These are phyloP conservation scores for Microdochium nivale DNA, from an alignment of 2,329 filamentous ascomycete genomes.

Conservation along the genomic window DNA sequence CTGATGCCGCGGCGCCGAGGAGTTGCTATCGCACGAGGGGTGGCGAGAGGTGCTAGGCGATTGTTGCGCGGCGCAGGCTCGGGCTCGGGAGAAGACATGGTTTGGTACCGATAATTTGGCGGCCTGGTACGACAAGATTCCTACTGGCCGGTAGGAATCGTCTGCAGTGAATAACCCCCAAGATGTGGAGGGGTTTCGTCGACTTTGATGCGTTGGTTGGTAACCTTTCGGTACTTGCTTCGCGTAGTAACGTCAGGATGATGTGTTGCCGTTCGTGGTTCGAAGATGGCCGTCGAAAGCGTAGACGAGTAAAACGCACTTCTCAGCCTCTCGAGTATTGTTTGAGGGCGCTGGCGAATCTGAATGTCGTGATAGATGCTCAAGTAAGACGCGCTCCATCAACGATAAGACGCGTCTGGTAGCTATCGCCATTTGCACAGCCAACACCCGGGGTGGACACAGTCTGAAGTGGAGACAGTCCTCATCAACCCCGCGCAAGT, in stretches of 20 bases:
- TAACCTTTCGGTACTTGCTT: too few relatives aligned
- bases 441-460: not conserved
- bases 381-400: not conserved
- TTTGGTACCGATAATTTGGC: not conserved
- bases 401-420: not conserved
- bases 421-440: not conserved
- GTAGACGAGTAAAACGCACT: too few relatives aligned
- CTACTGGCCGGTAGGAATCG: too few relatives aligned
- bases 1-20: conserved; percentile 21
- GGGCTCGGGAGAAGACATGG: not conserved
- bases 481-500: not conserved
- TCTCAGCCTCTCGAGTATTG: too few relatives aligned
- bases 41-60: conserved; percentile 14
- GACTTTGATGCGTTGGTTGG: too few relatives aligned
- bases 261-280: too few relatives aligned
- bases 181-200: too few relatives aligned
- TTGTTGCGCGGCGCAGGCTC: not conserved
- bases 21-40: conserved; percentile 17
- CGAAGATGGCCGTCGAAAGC: too few relatives aligned
- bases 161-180: too few relatives aligned
- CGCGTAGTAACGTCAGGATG: too few relatives aligned
- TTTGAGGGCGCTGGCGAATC: too few relatives aligned
- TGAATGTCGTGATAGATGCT: not conserved
- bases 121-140: not conserved
- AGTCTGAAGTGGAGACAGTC: too few relatives aligned